Percentiles rank a stretch among this genome's conserved stretches.
Conservation (phyloP, 352 stramenopile species). For the Pythium dissotocum region DNA sequence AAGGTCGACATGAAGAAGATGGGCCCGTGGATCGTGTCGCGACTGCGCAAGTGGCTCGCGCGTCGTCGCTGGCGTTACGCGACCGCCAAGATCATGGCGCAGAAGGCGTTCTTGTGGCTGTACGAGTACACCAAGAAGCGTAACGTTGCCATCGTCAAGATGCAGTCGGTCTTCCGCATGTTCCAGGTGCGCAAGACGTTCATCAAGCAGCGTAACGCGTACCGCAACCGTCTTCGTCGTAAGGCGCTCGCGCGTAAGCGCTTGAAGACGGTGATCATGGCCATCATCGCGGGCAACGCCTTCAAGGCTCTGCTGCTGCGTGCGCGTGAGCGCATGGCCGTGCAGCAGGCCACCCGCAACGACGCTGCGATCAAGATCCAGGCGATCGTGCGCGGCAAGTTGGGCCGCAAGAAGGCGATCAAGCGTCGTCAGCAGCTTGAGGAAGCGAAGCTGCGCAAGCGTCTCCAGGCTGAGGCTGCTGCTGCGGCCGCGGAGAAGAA, state of each 20-base stretch:
- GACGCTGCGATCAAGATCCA: slow-evolving; percentile 72
- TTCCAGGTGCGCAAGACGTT: slow-evolving; percentile 85
- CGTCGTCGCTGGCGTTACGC: slow-evolving; percentile 85
- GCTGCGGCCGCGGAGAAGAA: slow-evolving; percentile 63
- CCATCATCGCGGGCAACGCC: slow-evolving; percentile 62
- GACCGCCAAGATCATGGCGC: slow-evolving; percentile 80
- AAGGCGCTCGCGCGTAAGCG: slow-evolving; percentile 72
- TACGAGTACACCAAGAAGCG: slow-evolving; percentile 72
- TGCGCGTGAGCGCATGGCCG: slow-evolving; percentile 48
- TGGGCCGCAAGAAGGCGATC: slow-evolving; percentile 72
- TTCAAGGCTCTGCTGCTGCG: slow-evolving; percentile 65
- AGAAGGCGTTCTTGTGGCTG: slow-evolving; percentile 82
- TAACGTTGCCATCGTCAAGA: slow-evolving; percentile 76
- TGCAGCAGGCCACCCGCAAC: slow-evolving; percentile 16
- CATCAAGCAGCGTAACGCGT: slow-evolving; percentile 58
- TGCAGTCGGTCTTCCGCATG: slow-evolving; percentile 88
- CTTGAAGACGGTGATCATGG: slow-evolving; percentile 67
- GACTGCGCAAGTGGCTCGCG: slow-evolving; percentile 83
- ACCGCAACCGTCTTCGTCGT: slow-evolving; percentile 65
- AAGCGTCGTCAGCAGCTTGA: slow-evolving; percentile 65
- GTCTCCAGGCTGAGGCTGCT: slow-evolving; percentile 71
- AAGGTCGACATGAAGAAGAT: slow-evolving; percentile 91
- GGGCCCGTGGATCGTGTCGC: slow-evolving; percentile 83
- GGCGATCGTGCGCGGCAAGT: slow-evolving; percentile 76
- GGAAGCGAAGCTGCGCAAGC: slow-evolving; percentile 80